phyloP scores from a whole-genome alignment of 2,329 filamentous ascomycete species.

The Paecilomyces niveus region DNA sequence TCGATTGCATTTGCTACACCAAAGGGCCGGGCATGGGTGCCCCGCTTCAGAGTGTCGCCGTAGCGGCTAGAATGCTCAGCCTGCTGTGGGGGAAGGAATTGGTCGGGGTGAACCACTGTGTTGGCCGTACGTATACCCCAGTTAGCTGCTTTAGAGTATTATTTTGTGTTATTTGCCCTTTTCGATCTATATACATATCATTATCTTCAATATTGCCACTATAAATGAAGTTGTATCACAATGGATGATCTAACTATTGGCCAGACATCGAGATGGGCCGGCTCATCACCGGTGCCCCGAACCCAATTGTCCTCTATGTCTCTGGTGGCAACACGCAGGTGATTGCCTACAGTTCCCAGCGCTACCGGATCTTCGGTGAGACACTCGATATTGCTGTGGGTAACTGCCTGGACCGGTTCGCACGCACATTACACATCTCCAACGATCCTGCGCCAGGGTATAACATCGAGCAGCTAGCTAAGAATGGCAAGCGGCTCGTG shows the following conservation, averaged over 20 bases:
- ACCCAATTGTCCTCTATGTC: slow-evolving; percentile 94
- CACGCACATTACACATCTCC: slow-evolving; percentile 79
- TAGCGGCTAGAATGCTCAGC: slow-evolving; percentile 73
- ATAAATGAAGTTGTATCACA: slow-evolving; percentile 4
- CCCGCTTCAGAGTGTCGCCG: slow-evolving; percentile 76
- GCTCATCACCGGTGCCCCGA: slow-evolving; percentile 78
- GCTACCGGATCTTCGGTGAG: slow-evolving; percentile 97
- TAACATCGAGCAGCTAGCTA: slow-evolving; percentile 93
- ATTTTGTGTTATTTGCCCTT: background rate
- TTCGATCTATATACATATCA: background rate
- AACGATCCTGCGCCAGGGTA: slow-evolving; percentile 97
- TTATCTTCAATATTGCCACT: background rate
- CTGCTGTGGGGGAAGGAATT: slow-evolving; percentile 84
- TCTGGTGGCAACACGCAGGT: slow-evolving; percentile 96
- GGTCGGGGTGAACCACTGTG: slow-evolving; percentile 94
- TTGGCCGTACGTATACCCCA: slow-evolving; percentile 56
- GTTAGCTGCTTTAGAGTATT: background rate
- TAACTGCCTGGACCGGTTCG: slow-evolving; percentile 94
- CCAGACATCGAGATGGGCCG: slow-evolving; percentile 93
- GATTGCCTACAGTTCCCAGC: slow-evolving; percentile 88
- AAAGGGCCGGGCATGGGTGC: slow-evolving; percentile 95
- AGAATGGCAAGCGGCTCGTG: slow-evolving; percentile 62
- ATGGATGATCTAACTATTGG: slow-evolving; percentile 2
- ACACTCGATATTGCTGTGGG: slow-evolving; percentile 95
- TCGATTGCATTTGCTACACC: slow-evolving; percentile 94